Conservation (phyloP, 2,329 filamentous ascomycete genomes). For the Phaeosphaeriaceae sp. region DNA sequence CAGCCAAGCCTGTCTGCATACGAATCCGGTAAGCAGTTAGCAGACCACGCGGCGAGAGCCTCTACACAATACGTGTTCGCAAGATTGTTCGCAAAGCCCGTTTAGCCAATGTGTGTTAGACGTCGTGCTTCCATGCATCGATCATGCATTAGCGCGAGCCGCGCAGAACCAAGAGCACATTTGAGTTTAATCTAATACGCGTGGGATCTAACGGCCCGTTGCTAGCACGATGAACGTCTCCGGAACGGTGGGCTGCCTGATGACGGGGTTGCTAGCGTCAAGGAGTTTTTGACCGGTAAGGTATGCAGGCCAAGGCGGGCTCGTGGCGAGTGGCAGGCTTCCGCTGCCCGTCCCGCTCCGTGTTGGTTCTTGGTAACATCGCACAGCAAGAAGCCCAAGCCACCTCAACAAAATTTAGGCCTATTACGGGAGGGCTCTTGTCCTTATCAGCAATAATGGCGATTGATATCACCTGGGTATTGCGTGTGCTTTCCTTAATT, state of each 20-base stretch:
- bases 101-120: no score
- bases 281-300: background rate
- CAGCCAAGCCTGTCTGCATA: no score
- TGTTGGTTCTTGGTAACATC: background rate
- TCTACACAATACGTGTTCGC: no score
- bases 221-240: background rate
- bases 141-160: background rate
- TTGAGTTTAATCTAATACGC: background rate
- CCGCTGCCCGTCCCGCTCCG: background rate
- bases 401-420: no score
- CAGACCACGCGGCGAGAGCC: no score
- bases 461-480: no score
- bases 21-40: no score
- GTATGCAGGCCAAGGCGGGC: background rate
- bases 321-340: background rate
- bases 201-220: background rate
- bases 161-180: background rate
- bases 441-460: no score
- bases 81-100: no score
- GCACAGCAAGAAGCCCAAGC: background rate
- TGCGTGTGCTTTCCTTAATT: no score
- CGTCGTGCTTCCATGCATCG: background rate
- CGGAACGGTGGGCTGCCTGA: background rate
- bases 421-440: no score
- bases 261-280: no score